Conservation (phyloP, 306 rosid genomes). For the Cicer yamashitae region DNA sequence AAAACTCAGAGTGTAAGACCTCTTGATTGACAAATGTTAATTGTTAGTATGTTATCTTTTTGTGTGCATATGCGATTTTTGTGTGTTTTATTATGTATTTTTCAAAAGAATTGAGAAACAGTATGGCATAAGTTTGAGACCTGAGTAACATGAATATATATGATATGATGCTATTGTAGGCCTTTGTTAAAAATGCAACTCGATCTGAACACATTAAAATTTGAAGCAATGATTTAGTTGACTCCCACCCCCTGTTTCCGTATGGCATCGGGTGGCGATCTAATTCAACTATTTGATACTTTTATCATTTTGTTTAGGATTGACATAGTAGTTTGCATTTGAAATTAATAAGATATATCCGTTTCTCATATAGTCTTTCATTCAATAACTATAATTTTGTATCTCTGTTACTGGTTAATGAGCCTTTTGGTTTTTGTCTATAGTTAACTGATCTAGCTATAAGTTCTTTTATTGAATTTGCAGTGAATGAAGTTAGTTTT, state of each 20-base stretch:
- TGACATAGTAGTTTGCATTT: background rate
- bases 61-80: background rate
- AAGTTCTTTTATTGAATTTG: constrained; percentile 13
- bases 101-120: constrained; percentile 9
- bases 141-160: background rate
- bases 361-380: constrained; percentile 3
- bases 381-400: background rate
- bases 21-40: constrained; percentile 7
- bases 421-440: background rate
- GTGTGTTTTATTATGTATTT: background rate
- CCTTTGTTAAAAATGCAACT: background rate
- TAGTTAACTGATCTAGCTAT: background rate
- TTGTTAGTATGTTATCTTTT: constrained; percentile 6
- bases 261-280: background rate
- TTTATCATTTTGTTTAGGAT: background rate
- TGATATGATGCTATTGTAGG: background rate
- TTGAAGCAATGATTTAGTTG: background rate
- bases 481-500: constrained; percentile 6
- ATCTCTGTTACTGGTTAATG: background rate
- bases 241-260: background rate
- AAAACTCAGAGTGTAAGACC: constrained; percentile 69
- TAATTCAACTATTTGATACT: constrained; percentile 14
- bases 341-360: constrained; percentile 28
- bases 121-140: background rate
- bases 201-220: background rate